Evolutionary conservation across 192 early-diverging fungal species (phyloP).

Genomic region (Entomortierella beljakovae): DNA sequence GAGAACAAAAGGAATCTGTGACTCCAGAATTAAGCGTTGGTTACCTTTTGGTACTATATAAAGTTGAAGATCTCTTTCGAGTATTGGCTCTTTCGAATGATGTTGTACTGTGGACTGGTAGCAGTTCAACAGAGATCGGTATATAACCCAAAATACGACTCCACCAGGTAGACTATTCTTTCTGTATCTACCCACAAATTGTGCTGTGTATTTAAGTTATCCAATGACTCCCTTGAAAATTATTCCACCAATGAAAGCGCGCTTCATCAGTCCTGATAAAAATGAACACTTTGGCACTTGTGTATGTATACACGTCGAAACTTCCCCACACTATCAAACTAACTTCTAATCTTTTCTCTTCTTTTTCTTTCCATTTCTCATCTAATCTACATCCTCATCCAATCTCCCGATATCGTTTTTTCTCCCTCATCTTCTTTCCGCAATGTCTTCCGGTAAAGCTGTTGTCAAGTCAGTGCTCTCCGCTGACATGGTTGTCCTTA

Average conservation of each 20-base stretch:
- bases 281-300: background rate
- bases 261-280: slow-evolving; percentile 31
- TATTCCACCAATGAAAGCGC: slow-evolving; percentile 44
- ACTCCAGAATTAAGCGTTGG: too few relatives aligned
- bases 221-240: background rate
- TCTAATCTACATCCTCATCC: slow-evolving; percentile 4
- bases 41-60: too few relatives aligned
- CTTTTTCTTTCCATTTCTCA: slow-evolving; percentile 9
- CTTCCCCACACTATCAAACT: too few relatives aligned
- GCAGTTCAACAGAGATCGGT: too few relatives aligned
- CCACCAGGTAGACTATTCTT: too few relatives aligned
- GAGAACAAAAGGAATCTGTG: too few relatives aligned
- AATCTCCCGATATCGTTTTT: slow-evolving; percentile 4
- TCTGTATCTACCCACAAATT: too few relatives aligned
- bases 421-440: background rate
- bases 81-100: too few relatives aligned
- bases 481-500: slow-evolving; percentile 92
- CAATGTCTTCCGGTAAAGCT: slow-evolving; percentile 69
- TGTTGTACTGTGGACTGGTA: too few relatives aligned
- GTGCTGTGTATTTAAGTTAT: background rate
- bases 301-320: background rate
- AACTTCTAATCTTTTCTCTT: slow-evolving; percentile 4
- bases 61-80: too few relatives aligned
- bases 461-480: slow-evolving; percentile 91
- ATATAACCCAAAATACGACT: too few relatives aligned